Percentiles rank a stretch among this genome's conserved stretches.
Conservation (phyloP, 1,139 yeast genomes). For the Candida sanyaensis region DNA sequence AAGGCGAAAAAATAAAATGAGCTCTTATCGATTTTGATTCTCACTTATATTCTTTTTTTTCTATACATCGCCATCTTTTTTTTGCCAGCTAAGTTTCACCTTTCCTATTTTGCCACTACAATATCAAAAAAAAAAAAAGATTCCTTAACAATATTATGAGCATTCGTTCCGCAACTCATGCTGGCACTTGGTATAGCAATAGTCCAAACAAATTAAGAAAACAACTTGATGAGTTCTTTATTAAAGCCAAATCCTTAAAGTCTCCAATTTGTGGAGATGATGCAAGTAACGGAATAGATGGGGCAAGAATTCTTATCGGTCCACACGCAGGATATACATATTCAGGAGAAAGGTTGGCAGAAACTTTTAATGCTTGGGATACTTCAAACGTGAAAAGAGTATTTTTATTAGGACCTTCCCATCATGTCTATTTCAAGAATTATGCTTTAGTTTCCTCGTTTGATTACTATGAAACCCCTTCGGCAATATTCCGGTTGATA, state of each 20-base stretch:
- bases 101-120: neutral
- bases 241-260: constrained; percentile 20
- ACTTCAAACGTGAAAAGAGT: constrained; percentile 57
- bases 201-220: constrained; percentile 40
- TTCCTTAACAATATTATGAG: constrained; percentile 1
- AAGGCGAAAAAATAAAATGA: neutral
- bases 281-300: constrained; percentile 30
- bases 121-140: no score
- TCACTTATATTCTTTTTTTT: neutral
- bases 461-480: constrained; percentile 75
- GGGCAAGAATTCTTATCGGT: constrained; percentile 63
- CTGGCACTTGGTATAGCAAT: constrained; percentile 85
- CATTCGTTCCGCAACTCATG: constrained; percentile 72
- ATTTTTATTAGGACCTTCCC: constrained; percentile 90
- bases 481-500: constrained; percentile 72
- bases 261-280: constrained; percentile 5
- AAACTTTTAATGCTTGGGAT: constrained; percentile 76
- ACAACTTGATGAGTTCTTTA: constrained; percentile 52
- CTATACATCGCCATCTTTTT: neutral
- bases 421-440: constrained; percentile 76
- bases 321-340: constrained; percentile 93
- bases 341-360: constrained; percentile 77
- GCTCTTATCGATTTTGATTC: no score
- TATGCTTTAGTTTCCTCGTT: constrained; percentile 59
- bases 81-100: neutral